Conservation (phyloP, 2,329 filamentous ascomycete genomes). For the Diaporthe citriasiana region DNA sequence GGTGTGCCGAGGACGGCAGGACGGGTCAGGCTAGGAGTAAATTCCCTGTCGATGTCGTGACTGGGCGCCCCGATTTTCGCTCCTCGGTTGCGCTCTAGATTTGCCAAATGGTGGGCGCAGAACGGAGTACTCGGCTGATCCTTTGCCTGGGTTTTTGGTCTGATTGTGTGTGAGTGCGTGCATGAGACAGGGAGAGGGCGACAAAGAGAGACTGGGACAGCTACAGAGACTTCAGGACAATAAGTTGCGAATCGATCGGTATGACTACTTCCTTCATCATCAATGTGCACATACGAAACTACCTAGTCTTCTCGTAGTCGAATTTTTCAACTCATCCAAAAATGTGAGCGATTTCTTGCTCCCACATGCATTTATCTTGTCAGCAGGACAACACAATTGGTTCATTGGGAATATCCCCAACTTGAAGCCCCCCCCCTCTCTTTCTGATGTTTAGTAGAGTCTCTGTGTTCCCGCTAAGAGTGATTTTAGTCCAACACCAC, state of each 20-base stretch:
- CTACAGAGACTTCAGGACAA: too few relatives aligned
- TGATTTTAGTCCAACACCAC: neutral
- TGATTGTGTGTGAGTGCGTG: neutral
- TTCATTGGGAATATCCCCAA: neutral
- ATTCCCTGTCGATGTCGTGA: conserved; percentile 24
- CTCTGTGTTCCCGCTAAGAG: neutral
- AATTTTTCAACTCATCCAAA: neutral
- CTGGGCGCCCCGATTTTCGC: conserved; percentile 27
- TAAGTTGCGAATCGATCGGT: neutral
- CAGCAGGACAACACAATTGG: neutral
- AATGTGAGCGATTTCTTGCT: neutral
- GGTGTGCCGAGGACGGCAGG: neutral
- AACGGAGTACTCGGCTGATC: conserved; percentile 16
- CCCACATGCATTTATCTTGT: neutral
- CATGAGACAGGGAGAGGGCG: neutral
- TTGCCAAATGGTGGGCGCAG: conserved; percentile 18
- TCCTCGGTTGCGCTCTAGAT: conserved; percentile 13
- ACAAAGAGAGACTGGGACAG: neutral
- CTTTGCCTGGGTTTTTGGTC: neutral
- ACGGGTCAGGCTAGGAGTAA: conserved; percentile 4
- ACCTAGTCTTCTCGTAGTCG: neutral
- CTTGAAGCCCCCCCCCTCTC: neutral
- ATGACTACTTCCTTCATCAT: neutral
- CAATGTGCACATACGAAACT: neutral
- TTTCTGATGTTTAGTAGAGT: neutral